phyloP scores from a whole-genome alignment of 1,139 yeast species.

The Lodderomyces orthopsilosis region DNA sequence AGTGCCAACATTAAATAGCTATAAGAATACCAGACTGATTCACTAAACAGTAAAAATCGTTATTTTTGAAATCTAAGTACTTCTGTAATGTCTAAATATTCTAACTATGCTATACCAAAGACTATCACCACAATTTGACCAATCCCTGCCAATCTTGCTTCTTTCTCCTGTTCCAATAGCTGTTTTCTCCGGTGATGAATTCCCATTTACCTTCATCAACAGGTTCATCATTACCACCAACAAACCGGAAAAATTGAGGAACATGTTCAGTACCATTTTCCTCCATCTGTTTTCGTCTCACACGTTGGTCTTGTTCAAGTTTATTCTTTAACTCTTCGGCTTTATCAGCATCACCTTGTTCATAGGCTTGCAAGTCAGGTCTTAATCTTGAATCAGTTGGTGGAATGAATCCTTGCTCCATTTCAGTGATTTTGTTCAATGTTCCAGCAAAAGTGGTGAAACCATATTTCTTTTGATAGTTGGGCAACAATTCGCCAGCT shows the following conservation, averaged over 20 bases:
- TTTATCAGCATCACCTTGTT: conserved; percentile 59
- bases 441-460: conserved; percentile 80
- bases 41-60: no score
- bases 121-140: conserved; percentile 50
- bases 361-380: conserved; percentile 79
- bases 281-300: conserved; percentile 61
- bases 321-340: conserved; percentile 69
- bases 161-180: conserved; percentile 81
- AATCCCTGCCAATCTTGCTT: conserved; percentile 58
- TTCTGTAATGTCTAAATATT: background rate
- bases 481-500: conserved; percentile 60
- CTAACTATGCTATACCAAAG: background rate
- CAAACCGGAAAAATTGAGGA: conserved; percentile 64
- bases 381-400: conserved; percentile 88
- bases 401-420: conserved; percentile 64
- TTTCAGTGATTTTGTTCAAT: conserved; percentile 69
- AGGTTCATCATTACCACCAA: conserved; percentile 33
- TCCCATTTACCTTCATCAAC: conserved; percentile 57
- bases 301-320: conserved; percentile 80
- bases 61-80: no score
- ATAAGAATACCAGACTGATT: no score
- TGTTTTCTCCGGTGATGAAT: conserved; percentile 55
- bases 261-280: conserved; percentile 41
- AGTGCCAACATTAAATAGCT: no score
- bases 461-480: conserved; percentile 69